A percentile compares a stretch with the other conserved stretches of the same genome.
phyloP scores from a whole-genome alignment of 2,329 filamentous ascomycete species.

The Claviceps arundinis region DNA sequence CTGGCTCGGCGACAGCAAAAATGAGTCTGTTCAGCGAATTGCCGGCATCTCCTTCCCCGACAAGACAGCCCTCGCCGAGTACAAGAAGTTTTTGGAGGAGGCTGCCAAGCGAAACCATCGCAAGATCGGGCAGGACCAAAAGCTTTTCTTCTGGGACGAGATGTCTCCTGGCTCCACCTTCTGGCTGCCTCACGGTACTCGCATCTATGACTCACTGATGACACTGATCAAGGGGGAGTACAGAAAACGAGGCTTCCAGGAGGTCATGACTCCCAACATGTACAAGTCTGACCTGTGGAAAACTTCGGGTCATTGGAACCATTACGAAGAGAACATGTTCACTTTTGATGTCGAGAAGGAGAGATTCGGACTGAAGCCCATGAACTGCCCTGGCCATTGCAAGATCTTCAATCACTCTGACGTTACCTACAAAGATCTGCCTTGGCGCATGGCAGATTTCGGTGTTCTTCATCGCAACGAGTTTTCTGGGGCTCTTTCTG shows the following conservation, averaged over 20 bases:
- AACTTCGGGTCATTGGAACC: conserved; percentile 82
- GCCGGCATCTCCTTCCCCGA: conserved; percentile 92
- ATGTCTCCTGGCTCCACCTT: conserved; percentile 87
- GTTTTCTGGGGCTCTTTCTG: conserved; percentile 79
- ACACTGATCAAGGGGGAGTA: conserved; percentile 76
- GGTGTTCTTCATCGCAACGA: conserved; percentile 93
- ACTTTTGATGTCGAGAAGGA: conserved; percentile 66
- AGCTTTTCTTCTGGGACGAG: conserved; percentile 94
- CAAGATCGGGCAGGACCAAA: conserved; percentile 87
- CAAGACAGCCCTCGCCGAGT: conserved; percentile 86
- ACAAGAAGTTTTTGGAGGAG: conserved; percentile 91
- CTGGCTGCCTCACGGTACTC: conserved; percentile 82
- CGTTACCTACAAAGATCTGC: conserved; percentile 73
- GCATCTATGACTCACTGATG: conserved; percentile 84
- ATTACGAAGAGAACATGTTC: conserved; percentile 81
- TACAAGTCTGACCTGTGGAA: conserved; percentile 91
- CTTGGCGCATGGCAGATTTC: conserved; percentile 88
- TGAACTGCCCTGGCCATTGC: conserved; percentile 97
- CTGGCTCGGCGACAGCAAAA: conserved; percentile 85
- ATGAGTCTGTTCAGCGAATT: conserved; percentile 91
- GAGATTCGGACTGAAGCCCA: conserved; percentile 66
- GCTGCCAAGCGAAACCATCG: conserved; percentile 96
- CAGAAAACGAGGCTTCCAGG: conserved; percentile 84
- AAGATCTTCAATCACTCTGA: conserved; percentile 74
- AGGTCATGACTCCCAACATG: conserved; percentile 91